A percentile compares a stretch with the other conserved stretches of the same genome.
Evolutionary conservation across 2,329 filamentous ascomycete species (phyloP).

Genomic region (Simplicillium aogashimaense): DNA sequence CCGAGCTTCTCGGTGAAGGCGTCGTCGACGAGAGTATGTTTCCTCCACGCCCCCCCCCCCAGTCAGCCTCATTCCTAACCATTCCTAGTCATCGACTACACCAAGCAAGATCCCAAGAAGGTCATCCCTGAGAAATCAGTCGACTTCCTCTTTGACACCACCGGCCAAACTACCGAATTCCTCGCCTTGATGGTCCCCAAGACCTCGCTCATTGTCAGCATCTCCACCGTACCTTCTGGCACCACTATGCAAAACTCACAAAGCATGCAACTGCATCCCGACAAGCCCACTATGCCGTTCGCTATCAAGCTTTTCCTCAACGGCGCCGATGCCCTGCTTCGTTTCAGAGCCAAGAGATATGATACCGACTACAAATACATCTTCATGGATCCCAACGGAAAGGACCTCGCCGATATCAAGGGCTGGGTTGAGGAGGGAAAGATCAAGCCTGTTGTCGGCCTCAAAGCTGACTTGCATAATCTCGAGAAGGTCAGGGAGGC

Average conservation of each 20-base stretch:
- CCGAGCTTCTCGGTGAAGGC: conserved; percentile 24
- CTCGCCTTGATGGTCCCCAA: conserved; percentile 24
- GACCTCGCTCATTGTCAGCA: conserved; percentile 22
- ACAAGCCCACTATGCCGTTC: conserved; percentile 15
- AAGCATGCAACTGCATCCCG: conserved; percentile 13
- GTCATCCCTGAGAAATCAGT: conserved; percentile 22
- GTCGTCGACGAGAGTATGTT: conserved; percentile 23
- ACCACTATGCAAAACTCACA: conserved; percentile 19
- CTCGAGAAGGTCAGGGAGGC: conserved; percentile 24
- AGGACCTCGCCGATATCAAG: conserved; percentile 13
- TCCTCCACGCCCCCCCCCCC: not conserved
- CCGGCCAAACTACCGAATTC: conserved; percentile 21
- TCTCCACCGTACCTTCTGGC: conserved; percentile 25
- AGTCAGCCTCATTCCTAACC: not conserved
- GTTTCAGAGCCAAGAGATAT: conserved; percentile 19
- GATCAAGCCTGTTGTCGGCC: conserved; percentile 11
- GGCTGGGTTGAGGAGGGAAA: conserved; percentile 9
- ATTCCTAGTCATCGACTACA: conserved; percentile 14
- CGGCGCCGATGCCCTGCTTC: conserved; percentile 18
- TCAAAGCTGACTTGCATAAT: conserved; percentile 18
- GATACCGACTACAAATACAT: conserved; percentile 25
- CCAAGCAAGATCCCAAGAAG: conserved; percentile 8
- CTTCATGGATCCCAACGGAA: conserved; percentile 19
- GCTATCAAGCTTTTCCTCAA: conserved; percentile 16
- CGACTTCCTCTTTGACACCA: conserved; percentile 33